Conservation (phyloP, 2,329 filamentous ascomycete genomes). For the Alternaria triticina region DNA sequence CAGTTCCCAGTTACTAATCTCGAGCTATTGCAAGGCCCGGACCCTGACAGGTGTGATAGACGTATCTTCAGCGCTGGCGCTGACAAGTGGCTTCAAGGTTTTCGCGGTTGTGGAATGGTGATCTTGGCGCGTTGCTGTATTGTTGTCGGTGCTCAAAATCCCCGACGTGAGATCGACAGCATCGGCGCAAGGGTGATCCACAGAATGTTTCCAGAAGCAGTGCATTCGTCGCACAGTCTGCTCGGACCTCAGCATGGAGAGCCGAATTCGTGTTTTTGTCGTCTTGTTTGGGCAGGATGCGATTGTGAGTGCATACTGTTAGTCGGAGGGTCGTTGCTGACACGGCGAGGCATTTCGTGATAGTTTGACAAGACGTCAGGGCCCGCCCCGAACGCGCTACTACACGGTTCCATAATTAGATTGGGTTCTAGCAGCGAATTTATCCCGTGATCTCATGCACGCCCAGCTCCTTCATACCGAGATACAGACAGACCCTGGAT, state of each 20-base stretch:
- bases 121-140: not conserved
- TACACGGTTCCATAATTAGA: not conserved
- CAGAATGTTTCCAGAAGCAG: not conserved
- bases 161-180: constrained; percentile 2
- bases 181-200: not conserved
- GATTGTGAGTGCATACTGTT: not conserved
- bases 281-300: not conserved
- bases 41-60: not conserved
- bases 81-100: not conserved
- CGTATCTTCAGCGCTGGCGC: not conserved
- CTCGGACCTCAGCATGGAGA: not conserved
- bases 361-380: not conserved
- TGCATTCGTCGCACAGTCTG: not conserved
- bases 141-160: not conserved
- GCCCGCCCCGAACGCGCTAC: not conserved
- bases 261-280: not conserved
- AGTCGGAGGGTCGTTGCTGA: not conserved
- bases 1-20: not conserved
- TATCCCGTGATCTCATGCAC: not conserved
- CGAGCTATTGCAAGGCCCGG: not conserved
- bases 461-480: not conserved
- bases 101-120: not conserved
- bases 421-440: not conserved
- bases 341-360: not conserved
- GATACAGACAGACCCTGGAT: not conserved